Evolutionary conservation across 225 moss, liverwort and hornwort species (phyloP), one percentile per base, ranked within the genome.

Genomic region (Straminergon stramineum): DNA sequence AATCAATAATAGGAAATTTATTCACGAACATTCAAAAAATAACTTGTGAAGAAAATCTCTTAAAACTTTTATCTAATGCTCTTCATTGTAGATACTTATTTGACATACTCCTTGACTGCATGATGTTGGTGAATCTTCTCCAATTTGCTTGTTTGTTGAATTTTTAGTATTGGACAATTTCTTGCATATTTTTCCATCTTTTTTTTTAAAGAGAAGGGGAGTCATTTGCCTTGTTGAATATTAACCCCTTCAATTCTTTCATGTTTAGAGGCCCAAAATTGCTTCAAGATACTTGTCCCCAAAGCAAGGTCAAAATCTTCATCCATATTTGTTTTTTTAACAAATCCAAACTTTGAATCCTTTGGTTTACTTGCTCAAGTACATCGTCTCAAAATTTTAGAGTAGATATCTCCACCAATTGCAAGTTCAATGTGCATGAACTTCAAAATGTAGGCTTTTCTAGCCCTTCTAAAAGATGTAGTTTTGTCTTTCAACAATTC

Each of bases 1-100:
- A 32, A 3, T 32, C 16, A 15, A 5, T 0, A 18, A 75, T 17
- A 30, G 0, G 0, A 34, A 75, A 12, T 2, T 12, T 1, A 48
- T 13, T 34, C 8, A 34, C 7, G 20, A 32, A 32, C 21, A 76
- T 32, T 76, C 1, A 76, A 0, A 52, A 52, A 52, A 8, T 6
- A 51, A 32, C 4, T 30, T 4, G 10, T 28, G 17, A 74, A 45
- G 5, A 45, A 45, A 74, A 45, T 30, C 28, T 45, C 17, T 73
- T 45, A 1, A 28, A 17, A 74, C 17, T 28, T 28, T 18, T 48
- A 4, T 74, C 0, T 14, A 1, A 18, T 11, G 11, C 7, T 75
- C 4, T 74, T 45, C 5, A 6, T 2, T 15, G 0, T 28, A 70
- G 43, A 43, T 43, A 43, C 21, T 7, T 10, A 12, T 23, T 69